Conservation (phyloP, 2,329 filamentous ascomycete species). For the Exophiala bonariae region DNA sequence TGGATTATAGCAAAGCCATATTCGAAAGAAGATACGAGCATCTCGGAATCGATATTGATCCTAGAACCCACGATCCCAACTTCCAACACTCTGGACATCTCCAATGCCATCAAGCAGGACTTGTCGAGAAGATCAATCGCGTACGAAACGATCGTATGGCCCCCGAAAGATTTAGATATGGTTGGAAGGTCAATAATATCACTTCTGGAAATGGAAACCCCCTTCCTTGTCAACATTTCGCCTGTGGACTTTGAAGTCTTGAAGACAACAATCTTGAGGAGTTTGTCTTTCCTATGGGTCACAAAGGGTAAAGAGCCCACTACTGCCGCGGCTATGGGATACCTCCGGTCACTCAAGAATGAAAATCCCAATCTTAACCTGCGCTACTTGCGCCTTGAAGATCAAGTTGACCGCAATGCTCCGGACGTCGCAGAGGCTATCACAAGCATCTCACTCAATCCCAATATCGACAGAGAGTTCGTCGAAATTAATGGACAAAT, state of each 20-base stretch:
- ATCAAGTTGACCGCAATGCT: neutral
- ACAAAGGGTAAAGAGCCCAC: slow-evolving; percentile 8
- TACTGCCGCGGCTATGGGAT: slow-evolving; percentile 13
- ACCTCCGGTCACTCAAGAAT: slow-evolving; percentile 14
- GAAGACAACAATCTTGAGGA: neutral
- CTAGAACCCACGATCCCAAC: neutral
- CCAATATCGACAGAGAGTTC: slow-evolving; percentile 14
- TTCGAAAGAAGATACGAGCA: no score
- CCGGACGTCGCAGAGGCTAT: neutral
- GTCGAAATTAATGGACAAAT: slow-evolving; percentile 12
- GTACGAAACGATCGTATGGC: neutral
- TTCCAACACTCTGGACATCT: neutral
- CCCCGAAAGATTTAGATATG: neutral
- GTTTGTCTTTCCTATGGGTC: neutral
- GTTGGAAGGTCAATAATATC: neutral
- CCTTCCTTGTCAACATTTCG: neutral
- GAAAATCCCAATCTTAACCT: slow-evolving; percentile 13
- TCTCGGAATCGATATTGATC: neutral
- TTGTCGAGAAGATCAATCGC: neutral
- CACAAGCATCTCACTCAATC: neutral
- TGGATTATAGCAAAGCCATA: no score
- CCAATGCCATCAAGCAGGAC: neutral
- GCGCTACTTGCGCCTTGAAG: neutral
- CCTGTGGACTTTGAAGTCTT: neutral
- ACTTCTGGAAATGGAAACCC: neutral